A percentile compares a stretch with the other conserved stretches of the same genome.
phyloP scores from a whole-genome alignment of 441 rosid species.

The Pelargonium citronellum region DNA sequence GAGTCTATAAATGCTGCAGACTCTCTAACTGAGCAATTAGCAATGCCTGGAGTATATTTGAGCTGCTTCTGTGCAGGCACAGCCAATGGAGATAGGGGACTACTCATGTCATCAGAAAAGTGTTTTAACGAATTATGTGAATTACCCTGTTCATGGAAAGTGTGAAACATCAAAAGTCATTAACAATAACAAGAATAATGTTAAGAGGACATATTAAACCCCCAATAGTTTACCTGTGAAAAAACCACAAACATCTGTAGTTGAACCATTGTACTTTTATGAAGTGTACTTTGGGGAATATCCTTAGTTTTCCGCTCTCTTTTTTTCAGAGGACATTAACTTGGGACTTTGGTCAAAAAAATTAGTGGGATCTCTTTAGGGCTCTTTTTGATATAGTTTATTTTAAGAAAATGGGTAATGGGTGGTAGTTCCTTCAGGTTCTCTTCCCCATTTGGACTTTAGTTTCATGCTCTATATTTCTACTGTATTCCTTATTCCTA shows the following conservation, averaged over 20 bases:
- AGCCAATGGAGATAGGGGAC: slow-evolving; percentile 61
- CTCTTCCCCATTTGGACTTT: background rate
- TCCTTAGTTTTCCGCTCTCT: background rate
- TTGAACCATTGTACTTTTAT: background rate
- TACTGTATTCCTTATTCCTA: background rate
- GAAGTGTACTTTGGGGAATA: background rate
- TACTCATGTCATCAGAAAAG: slow-evolving; percentile 46
- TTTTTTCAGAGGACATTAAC: no score
- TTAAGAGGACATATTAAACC: slow-evolving; percentile 9
- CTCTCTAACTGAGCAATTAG: slow-evolving; percentile 54
- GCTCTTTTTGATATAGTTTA: background rate
- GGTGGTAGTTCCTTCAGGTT: background rate
- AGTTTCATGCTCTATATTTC: background rate
- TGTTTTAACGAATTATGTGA: slow-evolving; percentile 62
- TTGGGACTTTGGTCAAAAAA: background rate
- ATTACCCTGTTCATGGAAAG: slow-evolving; percentile 42
- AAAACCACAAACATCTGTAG: background rate
- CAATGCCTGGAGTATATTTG: slow-evolving; percentile 82
- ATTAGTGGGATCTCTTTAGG: background rate
- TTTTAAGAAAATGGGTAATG: background rate
- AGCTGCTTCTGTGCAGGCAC: slow-evolving; percentile 92
- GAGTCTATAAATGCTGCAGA: slow-evolving; percentile 59
- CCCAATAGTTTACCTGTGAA: background rate
- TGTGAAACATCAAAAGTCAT: slow-evolving; percentile 19
- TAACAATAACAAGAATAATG: background rate